phyloP scores from a whole-genome alignment of 2,329 filamentous ascomycete species.

The Leptographium procerum region DNA sequence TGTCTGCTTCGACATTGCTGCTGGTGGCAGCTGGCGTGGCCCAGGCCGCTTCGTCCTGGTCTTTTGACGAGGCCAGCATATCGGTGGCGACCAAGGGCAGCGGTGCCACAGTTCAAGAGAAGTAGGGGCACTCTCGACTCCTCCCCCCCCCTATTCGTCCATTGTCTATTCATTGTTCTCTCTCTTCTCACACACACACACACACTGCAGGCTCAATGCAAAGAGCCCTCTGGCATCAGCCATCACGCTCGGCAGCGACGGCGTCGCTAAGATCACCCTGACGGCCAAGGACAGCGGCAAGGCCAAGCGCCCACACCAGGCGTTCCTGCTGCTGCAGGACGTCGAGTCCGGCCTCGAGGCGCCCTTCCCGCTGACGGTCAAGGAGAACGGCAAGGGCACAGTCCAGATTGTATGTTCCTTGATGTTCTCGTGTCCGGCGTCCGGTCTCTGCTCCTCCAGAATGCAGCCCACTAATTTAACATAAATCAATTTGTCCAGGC shows the following conservation, averaged over 20 bases:
- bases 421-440: neutral
- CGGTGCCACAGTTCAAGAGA: constrained; percentile 44
- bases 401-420: constrained; percentile 63
- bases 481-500: constrained; percentile 49
- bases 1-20: constrained; percentile 29
- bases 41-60: constrained; percentile 51
- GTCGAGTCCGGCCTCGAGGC: constrained; percentile 66
- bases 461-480: too few species aligned
- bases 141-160: constrained; percentile 13
- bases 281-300: constrained; percentile 70
- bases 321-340: constrained; percentile 77
- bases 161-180: neutral
- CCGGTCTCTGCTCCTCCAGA: neutral
- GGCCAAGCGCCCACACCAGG: constrained; percentile 81
- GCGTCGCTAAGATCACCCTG: constrained; percentile 71
- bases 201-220: constrained; percentile 48
- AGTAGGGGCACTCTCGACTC: too few species aligned
- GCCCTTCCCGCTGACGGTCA: constrained; percentile 72
- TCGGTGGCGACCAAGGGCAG: constrained; percentile 54
- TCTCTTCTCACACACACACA: neutral
- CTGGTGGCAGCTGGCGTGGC: constrained; percentile 39
- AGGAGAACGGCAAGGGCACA: constrained; percentile 77
- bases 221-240: constrained; percentile 50
- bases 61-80: constrained; percentile 61
- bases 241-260: constrained; percentile 53